Conservation (phyloP, 306 rosid genomes). For the Quercus engelmannii region DNA sequence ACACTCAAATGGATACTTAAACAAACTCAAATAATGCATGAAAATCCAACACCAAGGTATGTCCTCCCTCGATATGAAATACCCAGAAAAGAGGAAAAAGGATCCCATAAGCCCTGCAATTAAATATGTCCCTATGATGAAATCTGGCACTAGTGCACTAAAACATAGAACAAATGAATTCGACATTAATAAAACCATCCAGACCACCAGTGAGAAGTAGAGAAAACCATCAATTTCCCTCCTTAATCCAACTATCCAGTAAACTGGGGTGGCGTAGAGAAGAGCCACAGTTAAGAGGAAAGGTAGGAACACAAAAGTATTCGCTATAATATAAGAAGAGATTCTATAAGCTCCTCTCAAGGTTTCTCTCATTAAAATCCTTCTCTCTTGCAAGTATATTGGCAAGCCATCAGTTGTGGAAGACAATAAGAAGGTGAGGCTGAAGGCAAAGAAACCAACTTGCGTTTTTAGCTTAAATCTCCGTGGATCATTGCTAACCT, state of each 20-base stretch:
- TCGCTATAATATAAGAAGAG: constrained; percentile 66
- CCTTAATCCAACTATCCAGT: constrained; percentile 75
- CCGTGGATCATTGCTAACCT: constrained; percentile 25
- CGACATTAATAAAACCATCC: constrained; percentile 64
- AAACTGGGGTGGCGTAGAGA: constrained; percentile 61
- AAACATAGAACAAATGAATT: constrained; percentile 35
- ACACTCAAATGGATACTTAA: constrained; percentile 50
- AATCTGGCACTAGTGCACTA: constrained; percentile 36
- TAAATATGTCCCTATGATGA: constrained; percentile 32
- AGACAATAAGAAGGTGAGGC: constrained; percentile 68
- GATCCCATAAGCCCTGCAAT: constrained; percentile 28
- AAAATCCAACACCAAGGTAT: constrained; percentile 45
- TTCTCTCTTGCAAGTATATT: constrained; percentile 72
- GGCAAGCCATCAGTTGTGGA: constrained; percentile 77
- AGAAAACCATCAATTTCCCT: constrained; percentile 56
- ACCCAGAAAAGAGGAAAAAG: constrained; percentile 46
- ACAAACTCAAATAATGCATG: constrained; percentile 44
- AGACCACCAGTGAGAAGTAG: constrained; percentile 67
- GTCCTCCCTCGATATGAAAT: constrained; percentile 37
- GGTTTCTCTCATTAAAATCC: constrained; percentile 68
- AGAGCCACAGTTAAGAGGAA: constrained; percentile 54
- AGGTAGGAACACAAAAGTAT: constrained; percentile 62
- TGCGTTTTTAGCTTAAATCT: constrained; percentile 42
- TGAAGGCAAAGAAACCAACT: constrained; percentile 69
- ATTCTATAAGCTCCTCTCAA: constrained; percentile 80